phyloP scores from a whole-genome alignment of 2,329 filamentous ascomycete species.

The Aspergillus sergii region DNA sequence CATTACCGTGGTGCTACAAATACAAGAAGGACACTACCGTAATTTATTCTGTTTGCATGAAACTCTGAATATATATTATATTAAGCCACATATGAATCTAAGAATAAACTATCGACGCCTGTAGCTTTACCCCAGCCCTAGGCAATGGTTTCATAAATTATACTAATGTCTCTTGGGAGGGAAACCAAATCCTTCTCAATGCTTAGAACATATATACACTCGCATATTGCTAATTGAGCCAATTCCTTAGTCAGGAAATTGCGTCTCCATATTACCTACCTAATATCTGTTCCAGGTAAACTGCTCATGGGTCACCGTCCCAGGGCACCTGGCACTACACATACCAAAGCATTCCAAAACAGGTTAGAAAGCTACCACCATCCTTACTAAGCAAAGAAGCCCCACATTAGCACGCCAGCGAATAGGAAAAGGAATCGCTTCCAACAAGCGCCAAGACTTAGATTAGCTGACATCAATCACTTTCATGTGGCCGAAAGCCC shows the following conservation, averaged over 20 bases:
- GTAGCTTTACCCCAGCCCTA: neutral
- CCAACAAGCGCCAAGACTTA: neutral
- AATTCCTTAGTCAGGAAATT: neutral
- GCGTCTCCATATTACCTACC: too few species aligned
- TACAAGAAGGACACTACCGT: too few species aligned
- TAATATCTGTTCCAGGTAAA: too few species aligned
- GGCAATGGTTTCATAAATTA: too few species aligned
- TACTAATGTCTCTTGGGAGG: neutral
- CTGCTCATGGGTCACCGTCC: too few species aligned
- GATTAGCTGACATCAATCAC: neutral
- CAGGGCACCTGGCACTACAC: too few species aligned
- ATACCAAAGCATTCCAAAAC: too few species aligned
- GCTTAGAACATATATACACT: too few species aligned
- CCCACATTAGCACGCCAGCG: neutral
- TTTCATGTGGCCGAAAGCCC: neutral
- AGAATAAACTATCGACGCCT: neutral
- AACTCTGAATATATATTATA: neutral
- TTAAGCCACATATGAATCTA: neutral
- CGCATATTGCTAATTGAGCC: neutral
- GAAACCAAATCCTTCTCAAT: neutral
- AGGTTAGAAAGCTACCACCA: too few species aligned
- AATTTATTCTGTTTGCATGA: neutral
- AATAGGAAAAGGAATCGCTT: neutral
- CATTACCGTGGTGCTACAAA: neutral
- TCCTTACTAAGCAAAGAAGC: neutral